Evolutionary conservation across 2,329 filamentous ascomycete genomes (phyloP), one percentile per base, ranked within the genome.

Genomic region (Fusarium irregulare): DNA sequence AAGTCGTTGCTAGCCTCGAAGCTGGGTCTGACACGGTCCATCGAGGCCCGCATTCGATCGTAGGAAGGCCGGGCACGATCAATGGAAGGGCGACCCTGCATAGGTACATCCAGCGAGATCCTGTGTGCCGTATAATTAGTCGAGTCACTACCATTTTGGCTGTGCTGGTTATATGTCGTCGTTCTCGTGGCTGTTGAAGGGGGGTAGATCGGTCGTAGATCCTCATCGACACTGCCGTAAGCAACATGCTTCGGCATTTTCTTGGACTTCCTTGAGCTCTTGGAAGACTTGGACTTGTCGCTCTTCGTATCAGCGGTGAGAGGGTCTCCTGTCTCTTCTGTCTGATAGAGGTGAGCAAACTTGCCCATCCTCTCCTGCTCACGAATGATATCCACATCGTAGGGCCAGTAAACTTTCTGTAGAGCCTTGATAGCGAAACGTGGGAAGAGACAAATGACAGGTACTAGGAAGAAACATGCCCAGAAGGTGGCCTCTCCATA

Each of bases 341-440:
- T 71, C 18, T 74, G 76, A 76, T 83, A 73, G 51, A 95, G 85
- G 75, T 93, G 88, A 71, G 92, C 89, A 78, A 97, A 98, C 76
- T 91, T 90, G 72, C 96, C 96, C 81, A 90, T 86, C 28, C 88
- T 88, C 66, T 97, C 89, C 83, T 98, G 94, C 80, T 99, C 96
- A 49, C 96, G 93, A 76, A 99, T 90, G 70, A 99, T 97, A 78
- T 99, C 96, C 62, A 98, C 91, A 76, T 99, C 96, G 72, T 92
- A 91, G 6, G 96, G 96, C 80, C 92, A 93, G 82, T 94, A 98
- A 57, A 97, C 92, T 82, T 99, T 99, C 80, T 98, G 96, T 51
- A 96, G 82, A 32, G 91, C 85, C 82, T 99, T 99, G 83, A 92
- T 86, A 49, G 89, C 87, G 79, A 98, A 97, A 27, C 96, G 91